Evolutionary conservation across 306 rosid species (phyloP), one percentile per base, ranked within the genome.

Genomic region (Cicer bijugum): DNA sequence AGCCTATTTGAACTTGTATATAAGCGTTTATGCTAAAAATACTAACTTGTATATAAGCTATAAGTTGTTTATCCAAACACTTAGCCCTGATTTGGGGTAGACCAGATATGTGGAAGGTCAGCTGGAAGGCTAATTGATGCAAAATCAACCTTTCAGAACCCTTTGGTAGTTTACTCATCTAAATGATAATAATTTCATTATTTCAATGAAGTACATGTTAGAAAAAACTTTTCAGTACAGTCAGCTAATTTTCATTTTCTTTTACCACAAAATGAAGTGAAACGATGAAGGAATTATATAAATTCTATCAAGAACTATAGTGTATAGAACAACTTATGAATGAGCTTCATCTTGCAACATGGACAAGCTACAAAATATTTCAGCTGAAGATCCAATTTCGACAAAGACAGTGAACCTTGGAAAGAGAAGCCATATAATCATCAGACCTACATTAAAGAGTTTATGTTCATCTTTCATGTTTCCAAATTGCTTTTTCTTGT

Each of bases 381-480:
- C 78, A 84, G 69, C 48, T 47, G 50, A 48, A 11, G 17, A 11
- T 79, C 97, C 97, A 93, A 57, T 85, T 89, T 83, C 94, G 86
- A 83, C 90, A 89, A 19, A 82, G 88, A 74, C 91, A 79, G 75
- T 89, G 98, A 89, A 94, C 96, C 84, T 84, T 87, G 47, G 96
- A 88, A 12, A 94, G 89, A 73, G 97, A 84, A 44, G 90, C 92
- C 97, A 91, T 94, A 64, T 94, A 94, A 83, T 94, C 97, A 71
- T 89, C 91, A 60, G 96, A 89, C 79, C 98, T 94, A 86, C 79
- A 72, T 79, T 20, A 19, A 64, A 82, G 43, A 67, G 65, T 48
- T 48, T 28, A 79, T 50, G 39, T 19, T 19, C 23, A 43, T n/a
- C 33, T 68, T 70, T 69, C 55, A 75, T 77, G 81, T 63, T 79